These are phyloP conservation scores for Dactylis glomerata DNA, from an alignment of 176 grass and related monocot genomes.

Conservation along the genomic window DNA sequence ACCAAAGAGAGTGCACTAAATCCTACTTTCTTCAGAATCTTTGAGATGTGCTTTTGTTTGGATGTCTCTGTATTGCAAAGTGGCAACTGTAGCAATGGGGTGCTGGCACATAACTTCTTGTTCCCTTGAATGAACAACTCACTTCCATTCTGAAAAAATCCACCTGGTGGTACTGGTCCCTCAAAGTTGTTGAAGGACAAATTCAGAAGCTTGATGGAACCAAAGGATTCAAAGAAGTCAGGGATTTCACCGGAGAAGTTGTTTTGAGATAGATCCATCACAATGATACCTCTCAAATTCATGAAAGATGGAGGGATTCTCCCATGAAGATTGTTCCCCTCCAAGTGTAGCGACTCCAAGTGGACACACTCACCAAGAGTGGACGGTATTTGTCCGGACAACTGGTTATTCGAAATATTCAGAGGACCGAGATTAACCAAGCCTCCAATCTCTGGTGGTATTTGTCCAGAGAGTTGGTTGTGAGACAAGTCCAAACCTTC, in stretches of 20 bases:
- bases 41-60: neutral
- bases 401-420: conserved; percentile 21
- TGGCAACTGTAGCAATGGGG: neutral
- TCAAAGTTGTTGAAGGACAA: conserved; percentile 51
- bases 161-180: conserved; percentile 31
- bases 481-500: conserved; percentile 15
- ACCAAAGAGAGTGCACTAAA: neutral
- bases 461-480: conserved; percentile 26
- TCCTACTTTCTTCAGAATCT: neutral
- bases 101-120: conserved; percentile 17
- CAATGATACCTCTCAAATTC: neutral
- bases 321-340: conserved; percentile 31
- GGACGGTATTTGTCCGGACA: conserved; percentile 25
- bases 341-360: conserved; percentile 24
- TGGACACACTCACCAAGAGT: conserved; percentile 25
- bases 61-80: neutral
- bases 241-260: conserved; percentile 46
- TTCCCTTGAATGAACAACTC: conserved; percentile 34
- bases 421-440: conserved; percentile 1
- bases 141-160: conserved; percentile 31
- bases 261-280: conserved; percentile 36
- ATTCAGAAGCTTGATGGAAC: conserved; percentile 17
- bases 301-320: conserved; percentile 22
- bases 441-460: conserved; percentile 20
- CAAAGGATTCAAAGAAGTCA: neutral